A percentile compares a stretch with the other conserved stretches of the same genome.
Conservation (phyloP, 441 rosid species). For the Erodium moschatum region DNA sequence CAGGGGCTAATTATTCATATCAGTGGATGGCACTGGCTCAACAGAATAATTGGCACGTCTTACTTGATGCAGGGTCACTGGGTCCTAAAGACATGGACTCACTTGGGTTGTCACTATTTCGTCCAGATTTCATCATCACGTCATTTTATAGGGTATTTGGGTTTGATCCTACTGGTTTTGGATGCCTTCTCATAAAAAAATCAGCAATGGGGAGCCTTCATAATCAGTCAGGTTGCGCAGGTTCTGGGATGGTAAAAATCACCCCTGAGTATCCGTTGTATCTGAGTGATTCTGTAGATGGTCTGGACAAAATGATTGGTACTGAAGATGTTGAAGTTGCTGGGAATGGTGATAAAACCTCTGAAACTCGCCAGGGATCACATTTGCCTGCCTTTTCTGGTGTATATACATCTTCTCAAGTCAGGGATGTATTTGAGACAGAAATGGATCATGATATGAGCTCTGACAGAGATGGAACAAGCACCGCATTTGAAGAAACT, state of each 20-base stretch:
- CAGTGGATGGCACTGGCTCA: conserved; percentile 99
- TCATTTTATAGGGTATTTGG: conserved; percentile 93
- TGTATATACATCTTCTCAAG: conserved; percentile 75
- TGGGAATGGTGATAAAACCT: conserved; percentile 39
- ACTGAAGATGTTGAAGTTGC: conserved; percentile 44
- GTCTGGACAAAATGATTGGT: conserved; percentile 52
- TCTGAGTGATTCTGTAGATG: conserved; percentile 81
- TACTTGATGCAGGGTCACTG: conserved; percentile 90
- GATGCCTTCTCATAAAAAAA: conserved; percentile 85
- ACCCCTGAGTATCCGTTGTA: conserved; percentile 82
- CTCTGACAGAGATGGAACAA: conserved; percentile 80
- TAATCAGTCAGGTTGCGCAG: conserved; percentile 77
- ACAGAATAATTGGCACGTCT: conserved; percentile 92
- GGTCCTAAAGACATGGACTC: conserved; percentile 99
- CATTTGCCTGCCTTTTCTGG: conserved; percentile 98
- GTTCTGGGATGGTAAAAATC: conserved; percentile 95
- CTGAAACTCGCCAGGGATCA: conserved; percentile 45
- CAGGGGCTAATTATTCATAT: conserved; percentile 86
- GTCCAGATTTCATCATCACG: conserved; percentile 89
- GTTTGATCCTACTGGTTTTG: conserved; percentile 87
- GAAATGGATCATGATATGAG: conserved; percentile 69
- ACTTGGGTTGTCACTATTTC: conserved; percentile 78
- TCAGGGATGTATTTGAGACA: conserved; percentile 79
- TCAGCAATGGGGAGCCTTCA: conserved; percentile 93
- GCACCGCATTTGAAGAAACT: conserved; percentile 82